These are phyloP conservation scores for Saturnispora besseyi DNA, from an alignment of 805 yeast species.

Conservation along the genomic window DNA sequence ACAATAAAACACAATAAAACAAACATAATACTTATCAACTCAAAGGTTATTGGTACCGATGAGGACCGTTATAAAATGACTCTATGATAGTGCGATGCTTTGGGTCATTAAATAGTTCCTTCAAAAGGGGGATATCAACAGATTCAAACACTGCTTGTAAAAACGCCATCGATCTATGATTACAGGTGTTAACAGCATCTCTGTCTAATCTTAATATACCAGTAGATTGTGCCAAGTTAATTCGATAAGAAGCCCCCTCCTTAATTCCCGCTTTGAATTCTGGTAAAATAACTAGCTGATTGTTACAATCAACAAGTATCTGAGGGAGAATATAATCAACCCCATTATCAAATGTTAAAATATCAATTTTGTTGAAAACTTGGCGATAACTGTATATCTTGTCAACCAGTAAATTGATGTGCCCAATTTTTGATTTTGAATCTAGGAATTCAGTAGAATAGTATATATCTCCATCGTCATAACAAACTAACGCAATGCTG, in stretches of 20 bases:
- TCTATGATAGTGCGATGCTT: neutral
- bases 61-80: neutral
- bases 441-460: neutral
- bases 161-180: slow-evolving; percentile 8
- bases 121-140: neutral
- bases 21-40: too few species aligned
- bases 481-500: slow-evolving; percentile 9
- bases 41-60: neutral
- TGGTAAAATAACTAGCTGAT: slow-evolving; percentile 4
- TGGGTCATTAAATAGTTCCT: neutral
- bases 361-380: neutral
- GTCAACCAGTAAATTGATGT: neutral
- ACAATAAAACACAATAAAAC: too few species aligned
- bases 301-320: neutral
- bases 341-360: neutral
- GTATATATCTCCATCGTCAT: slow-evolving; percentile 11
- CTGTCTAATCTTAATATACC: slow-evolving; percentile 8
- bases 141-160: slow-evolving; percentile 5
- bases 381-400: neutral
- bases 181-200: slow-evolving; percentile 7
- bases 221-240: slow-evolving; percentile 1
- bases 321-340: slow-evolving; percentile 9
- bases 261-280: slow-evolving; percentile 4
- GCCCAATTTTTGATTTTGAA: neutral
- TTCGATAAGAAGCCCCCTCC: slow-evolving; percentile 1